These are phyloP conservation scores for Hypoxylon sp. DNA, from an alignment of 2,329 filamentous ascomycete species.

Conservation along the genomic window DNA sequence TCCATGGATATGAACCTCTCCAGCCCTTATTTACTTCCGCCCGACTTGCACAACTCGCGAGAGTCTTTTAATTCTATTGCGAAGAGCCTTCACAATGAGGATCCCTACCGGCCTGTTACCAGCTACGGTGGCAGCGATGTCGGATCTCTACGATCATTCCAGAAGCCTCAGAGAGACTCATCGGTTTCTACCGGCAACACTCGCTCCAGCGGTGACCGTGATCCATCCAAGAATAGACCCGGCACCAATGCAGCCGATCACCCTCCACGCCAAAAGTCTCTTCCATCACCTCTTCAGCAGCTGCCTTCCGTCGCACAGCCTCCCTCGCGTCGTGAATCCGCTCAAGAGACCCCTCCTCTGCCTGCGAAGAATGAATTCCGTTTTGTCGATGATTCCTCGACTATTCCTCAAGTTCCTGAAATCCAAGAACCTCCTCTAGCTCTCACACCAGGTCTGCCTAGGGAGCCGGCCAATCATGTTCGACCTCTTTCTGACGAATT, in stretches of 20 bases:
- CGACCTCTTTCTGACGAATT: conserved; percentile 49
- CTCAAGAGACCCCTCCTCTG: conserved; percentile 29
- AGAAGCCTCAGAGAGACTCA: conserved; percentile 56
- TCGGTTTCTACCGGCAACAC: conserved; percentile 62
- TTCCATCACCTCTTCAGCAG: conserved; percentile 57
- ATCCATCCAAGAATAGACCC: conserved; percentile 39
- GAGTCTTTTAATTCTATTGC: conserved; percentile 91
- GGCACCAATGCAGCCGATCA: conserved; percentile 39
- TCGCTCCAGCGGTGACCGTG: conserved; percentile 57
- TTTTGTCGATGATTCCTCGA: conserved; percentile 55
- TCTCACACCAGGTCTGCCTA: conserved; percentile 49
- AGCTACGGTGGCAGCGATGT: conserved; percentile 71
- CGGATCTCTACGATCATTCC: conserved; percentile 69
- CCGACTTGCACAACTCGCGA: conserved; percentile 80
- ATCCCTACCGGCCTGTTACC: conserved; percentile 82
- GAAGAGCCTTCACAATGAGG: conserved; percentile 81
- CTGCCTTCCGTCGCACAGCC: conserved; percentile 50
- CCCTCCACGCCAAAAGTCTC: conserved; percentile 63
- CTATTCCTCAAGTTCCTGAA: conserved; percentile 53
- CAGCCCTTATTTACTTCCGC: conserved; percentile 94
- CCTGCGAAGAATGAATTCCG: conserved; percentile 55
- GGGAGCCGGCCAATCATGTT: conserved; percentile 42
- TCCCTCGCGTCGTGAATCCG: conserved; percentile 29
- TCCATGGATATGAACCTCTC: conserved; percentile 82
- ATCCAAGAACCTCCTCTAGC: conserved; percentile 59